Evolutionary conservation across 176 grass and related monocot species (phyloP).

Genomic region (Oryza punctata): DNA sequence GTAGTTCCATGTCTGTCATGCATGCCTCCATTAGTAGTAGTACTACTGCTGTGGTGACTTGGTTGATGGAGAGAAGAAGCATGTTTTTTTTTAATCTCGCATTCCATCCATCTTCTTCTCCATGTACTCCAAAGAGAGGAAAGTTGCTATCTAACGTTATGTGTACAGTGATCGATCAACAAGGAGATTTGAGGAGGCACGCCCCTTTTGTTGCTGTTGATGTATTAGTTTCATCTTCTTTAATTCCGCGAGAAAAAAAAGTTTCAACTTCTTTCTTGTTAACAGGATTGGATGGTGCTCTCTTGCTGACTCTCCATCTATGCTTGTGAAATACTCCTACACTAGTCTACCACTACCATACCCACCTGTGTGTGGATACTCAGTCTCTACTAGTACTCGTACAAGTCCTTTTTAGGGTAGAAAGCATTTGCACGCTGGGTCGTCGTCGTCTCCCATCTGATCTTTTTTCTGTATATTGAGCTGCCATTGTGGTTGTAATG

Average conservation of each 20-base stretch:
- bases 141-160: constrained; percentile 35
- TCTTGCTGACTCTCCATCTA: background rate
- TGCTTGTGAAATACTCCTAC: constrained; percentile 37
- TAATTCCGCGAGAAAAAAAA: background rate
- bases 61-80: constrained; percentile 41
- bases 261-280: constrained; percentile 10
- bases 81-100: constrained; percentile 36
- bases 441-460: background rate
- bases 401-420: constrained; percentile 20
- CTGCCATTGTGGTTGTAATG: constrained; percentile 28
- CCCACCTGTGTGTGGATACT: constrained; percentile 25
- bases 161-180: constrained; percentile 49
- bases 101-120: constrained; percentile 30
- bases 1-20: background rate
- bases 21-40: background rate
- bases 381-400: background rate
- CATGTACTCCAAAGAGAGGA: background rate
- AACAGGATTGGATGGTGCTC: constrained; percentile 32
- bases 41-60: constrained; percentile 22
- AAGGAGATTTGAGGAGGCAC: background rate
- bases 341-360: no score
- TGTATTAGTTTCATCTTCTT: constrained; percentile 7
- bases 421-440: background rate
- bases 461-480: constrained; percentile 26
- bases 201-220: constrained; percentile 37